phyloP scores from a whole-genome alignment of 805 yeast species.

The Myxozyma melibiosi region DNA sequence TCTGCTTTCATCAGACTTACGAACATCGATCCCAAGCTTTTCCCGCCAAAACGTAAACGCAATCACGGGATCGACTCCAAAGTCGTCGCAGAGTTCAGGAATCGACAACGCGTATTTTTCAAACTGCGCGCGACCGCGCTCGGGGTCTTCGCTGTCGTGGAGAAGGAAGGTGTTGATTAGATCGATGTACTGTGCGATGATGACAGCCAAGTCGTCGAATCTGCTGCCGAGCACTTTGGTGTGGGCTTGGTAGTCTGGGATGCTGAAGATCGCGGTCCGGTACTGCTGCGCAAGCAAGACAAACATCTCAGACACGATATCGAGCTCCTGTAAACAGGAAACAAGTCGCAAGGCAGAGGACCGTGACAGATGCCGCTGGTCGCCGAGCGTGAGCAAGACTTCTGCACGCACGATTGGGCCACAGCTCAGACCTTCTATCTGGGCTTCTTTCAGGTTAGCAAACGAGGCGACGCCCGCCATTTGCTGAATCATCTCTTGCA shows the following conservation, averaged over 20 bases:
- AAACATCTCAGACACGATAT: constrained; percentile 62
- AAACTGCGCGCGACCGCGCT: constrained; percentile 5
- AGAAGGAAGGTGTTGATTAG: constrained; percentile 56
- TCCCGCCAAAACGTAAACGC: constrained; percentile 78
- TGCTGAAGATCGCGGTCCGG: constrained; percentile 44
- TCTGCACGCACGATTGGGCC: constrained; percentile 59
- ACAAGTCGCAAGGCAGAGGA: constrained; percentile 57
- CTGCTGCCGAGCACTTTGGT: constrained; percentile 72
- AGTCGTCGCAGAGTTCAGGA: constrained; percentile 36
- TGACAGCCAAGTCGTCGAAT: constrained; percentile 68
- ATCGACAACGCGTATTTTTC: constrained; percentile 22
- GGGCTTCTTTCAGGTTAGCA: constrained; percentile 65
- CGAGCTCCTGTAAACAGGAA: constrained; percentile 46
- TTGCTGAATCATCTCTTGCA: constrained; percentile 64
- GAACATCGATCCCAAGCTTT: constrained; percentile 40
- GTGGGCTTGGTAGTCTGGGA: constrained; percentile 45
- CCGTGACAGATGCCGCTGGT: constrained; percentile 52
- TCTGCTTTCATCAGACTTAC: constrained; percentile 34
- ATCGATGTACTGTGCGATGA: constrained; percentile 67
- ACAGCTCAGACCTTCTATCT: constrained; percentile 65
- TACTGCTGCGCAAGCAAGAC: constrained; percentile 58
- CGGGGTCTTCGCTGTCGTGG: constrained; percentile 22
- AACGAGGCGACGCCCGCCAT: constrained; percentile 81
- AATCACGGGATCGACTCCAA: constrained; percentile 51
- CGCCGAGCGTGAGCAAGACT: constrained; percentile 52